These are phyloP conservation scores for Diplosphaera chodatii DNA, from an alignment of 139 green algal genomes.

Conservation along the genomic window DNA sequence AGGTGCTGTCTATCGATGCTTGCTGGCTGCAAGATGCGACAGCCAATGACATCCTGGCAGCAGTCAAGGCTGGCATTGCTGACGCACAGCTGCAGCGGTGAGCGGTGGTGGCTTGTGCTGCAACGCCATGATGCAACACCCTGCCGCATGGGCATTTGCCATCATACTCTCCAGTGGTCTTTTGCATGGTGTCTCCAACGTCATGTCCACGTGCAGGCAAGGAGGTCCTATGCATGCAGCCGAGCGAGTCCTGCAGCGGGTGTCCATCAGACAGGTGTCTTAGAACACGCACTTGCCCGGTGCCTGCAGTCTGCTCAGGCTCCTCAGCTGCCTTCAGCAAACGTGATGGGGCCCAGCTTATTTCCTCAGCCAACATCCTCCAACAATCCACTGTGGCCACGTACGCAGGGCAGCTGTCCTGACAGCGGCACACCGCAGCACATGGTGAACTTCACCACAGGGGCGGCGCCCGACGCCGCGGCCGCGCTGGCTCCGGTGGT, in stretches of 20 bases:
- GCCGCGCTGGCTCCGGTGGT: constrained; percentile 1
- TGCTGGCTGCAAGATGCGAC: constrained; percentile 25
- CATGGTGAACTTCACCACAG: background rate
- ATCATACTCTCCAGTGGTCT: no score
- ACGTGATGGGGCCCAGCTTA: no score
- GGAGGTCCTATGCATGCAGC: background rate
- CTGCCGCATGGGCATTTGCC: no score
- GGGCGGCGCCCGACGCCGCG: constrained; percentile 13
- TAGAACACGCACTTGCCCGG: no score
- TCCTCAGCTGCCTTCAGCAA: no score
- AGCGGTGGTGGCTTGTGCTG: no score
- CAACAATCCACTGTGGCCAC: no score
- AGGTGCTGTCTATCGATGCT: constrained; percentile 32
- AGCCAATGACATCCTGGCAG: constrained; percentile 19
- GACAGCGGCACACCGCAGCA: background rate
- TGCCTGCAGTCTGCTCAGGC: no score
- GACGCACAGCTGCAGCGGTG: constrained; percentile 5
- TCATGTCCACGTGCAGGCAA: no score
- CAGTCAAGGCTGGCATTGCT: background rate
- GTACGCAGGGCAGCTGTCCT: background rate
- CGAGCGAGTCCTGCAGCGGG: constrained; percentile 29
- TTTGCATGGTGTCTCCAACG: no score
- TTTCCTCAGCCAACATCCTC: no score
- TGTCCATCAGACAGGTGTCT: constrained; percentile 23
- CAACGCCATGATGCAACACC: no score